phyloP scores from a whole-genome alignment of 108 stramenopile species.

The Cylindrotheca closterium region DNA sequence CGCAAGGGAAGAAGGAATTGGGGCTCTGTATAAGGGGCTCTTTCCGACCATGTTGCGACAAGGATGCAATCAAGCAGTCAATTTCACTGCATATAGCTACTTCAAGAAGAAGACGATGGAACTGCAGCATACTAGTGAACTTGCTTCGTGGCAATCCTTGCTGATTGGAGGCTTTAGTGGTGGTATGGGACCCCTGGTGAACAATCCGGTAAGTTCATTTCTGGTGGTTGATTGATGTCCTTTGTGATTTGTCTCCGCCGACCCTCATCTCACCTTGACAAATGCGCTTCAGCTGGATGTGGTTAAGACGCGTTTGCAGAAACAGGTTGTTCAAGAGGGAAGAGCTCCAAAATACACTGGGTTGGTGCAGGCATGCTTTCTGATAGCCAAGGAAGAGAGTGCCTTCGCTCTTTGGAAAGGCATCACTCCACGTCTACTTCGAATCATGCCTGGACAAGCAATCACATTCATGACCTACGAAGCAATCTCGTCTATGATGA shows the following conservation, averaged over 20 bases:
- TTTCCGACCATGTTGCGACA: conserved; percentile 97
- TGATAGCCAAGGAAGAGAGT: conserved; percentile 94
- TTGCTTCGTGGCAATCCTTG: conserved; percentile 87
- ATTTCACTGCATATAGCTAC: conserved; percentile 91
- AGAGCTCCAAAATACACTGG: conserved; percentile 87
- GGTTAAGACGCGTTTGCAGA: conserved; percentile 95
- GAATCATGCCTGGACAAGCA: conserved; percentile 97
- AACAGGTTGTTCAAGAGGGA: conserved; percentile 80
- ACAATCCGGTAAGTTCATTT: conserved; percentile 68
- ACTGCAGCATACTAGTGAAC: conserved; percentile 29
- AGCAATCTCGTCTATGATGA: conserved; percentile 40
- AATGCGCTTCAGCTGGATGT: conserved; percentile 57
- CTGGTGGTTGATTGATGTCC: conserved; percentile 15
- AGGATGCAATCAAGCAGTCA: conserved; percentile 98
- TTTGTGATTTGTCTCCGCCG: too few relatives aligned
- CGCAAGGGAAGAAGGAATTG: conserved; percentile 89
- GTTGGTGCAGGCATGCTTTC: conserved; percentile 67
- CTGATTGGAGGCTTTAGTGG: conserved; percentile 92
- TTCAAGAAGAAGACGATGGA: conserved; percentile 64
- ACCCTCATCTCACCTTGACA: not conserved
- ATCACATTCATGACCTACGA: conserved; percentile 98
- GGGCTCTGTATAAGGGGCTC: conserved; percentile 91
- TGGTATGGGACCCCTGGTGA: conserved; percentile 92
- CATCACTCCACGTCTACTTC: conserved; percentile 91
- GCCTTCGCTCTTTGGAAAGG: conserved; percentile 94